phyloP scores from a whole-genome alignment of 2,329 filamentous ascomycete genomes.

The Ophiostoma sp. region DNA sequence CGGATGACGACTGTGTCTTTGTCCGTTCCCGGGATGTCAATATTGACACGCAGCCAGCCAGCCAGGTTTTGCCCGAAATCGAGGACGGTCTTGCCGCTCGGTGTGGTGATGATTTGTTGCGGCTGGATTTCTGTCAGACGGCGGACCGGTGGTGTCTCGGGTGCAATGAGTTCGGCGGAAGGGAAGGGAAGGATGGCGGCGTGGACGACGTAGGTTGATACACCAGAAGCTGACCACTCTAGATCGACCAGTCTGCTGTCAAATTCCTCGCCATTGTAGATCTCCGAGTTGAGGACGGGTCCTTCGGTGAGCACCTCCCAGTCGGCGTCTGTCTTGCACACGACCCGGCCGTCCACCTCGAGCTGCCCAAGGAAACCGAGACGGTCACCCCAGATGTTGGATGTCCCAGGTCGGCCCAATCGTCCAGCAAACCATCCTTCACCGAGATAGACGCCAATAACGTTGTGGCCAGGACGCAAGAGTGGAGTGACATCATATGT shows the following conservation, averaged over 20 bases:
- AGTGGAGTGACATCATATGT: slow-evolving; percentile 44
- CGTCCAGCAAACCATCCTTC: slow-evolving; percentile 32
- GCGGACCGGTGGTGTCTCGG: slow-evolving; percentile 31
- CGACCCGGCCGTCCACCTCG: slow-evolving; percentile 22
- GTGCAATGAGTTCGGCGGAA: slow-evolving; percentile 38
- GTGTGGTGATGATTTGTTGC: slow-evolving; percentile 36
- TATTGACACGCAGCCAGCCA: slow-evolving; percentile 44
- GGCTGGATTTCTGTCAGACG: slow-evolving; percentile 35
- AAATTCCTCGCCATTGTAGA: slow-evolving; percentile 56
- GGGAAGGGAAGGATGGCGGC: neutral
- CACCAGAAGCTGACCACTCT: neutral
- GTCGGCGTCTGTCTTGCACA: neutral
- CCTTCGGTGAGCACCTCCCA: neutral
- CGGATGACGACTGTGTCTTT: slow-evolving; percentile 42
- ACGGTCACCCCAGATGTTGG: slow-evolving; percentile 43
- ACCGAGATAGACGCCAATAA: slow-evolving; percentile 42
- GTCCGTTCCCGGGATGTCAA: neutral
- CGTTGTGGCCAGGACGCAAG: slow-evolving; percentile 31
- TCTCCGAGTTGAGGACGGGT: slow-evolving; percentile 35
- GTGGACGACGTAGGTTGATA: neutral
- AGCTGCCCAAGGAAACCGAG: slow-evolving; percentile 44
- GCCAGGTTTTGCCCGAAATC: slow-evolving; percentile 62
- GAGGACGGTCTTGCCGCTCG: slow-evolving; percentile 48
- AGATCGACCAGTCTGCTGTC: slow-evolving; percentile 31
- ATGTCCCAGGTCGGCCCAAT: slow-evolving; percentile 45